phyloP scores from a whole-genome alignment of 768 basidiomycete species.

The Symmetrospora coprosmae region DNA sequence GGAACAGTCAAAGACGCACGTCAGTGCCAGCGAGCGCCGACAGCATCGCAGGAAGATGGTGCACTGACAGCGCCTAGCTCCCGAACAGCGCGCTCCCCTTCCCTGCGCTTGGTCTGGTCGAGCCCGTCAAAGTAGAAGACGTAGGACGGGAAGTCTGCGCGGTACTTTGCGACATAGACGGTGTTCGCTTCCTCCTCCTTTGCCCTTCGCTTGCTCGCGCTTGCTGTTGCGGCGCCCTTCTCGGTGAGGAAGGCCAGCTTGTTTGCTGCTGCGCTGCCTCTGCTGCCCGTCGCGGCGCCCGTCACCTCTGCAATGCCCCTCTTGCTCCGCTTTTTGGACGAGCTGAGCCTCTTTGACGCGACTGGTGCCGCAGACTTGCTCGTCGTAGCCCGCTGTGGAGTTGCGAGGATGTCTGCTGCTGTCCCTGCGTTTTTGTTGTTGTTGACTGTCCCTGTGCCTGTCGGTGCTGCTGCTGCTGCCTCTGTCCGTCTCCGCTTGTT shows the following conservation, averaged over 20 bases:
- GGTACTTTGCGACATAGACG: slow-evolving; percentile 72
- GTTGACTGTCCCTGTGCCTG: background rate
- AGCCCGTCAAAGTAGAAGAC: slow-evolving; percentile 69
- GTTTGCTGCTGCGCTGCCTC: too few species aligned
- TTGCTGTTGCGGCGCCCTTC: slow-evolving; percentile 38
- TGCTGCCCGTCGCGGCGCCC: too few species aligned
- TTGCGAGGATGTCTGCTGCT: background rate
- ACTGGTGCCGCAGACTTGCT: background rate
- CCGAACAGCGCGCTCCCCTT: slow-evolving; percentile 47
- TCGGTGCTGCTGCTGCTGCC: background rate
- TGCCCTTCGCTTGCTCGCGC: slow-evolving; percentile 43
- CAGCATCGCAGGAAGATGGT: background rate
- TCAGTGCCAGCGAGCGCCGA: too few species aligned
- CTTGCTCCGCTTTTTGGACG: background rate
- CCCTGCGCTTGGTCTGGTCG: slow-evolving; percentile 40
- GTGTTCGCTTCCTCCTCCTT: slow-evolving; percentile 29
- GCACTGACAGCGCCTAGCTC: slow-evolving; percentile 63
- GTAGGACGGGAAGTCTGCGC: slow-evolving; percentile 66
- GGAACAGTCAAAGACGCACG: background rate
- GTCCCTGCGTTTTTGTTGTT: background rate
- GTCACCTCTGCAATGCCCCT: too few species aligned
- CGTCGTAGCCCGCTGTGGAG: too few species aligned
- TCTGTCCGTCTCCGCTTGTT: background rate
- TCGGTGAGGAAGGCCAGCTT: too few species aligned
- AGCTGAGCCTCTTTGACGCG: background rate